Evolutionary conservation across 2,329 filamentous ascomycete genomes (phyloP).

Genomic region (Aureobasidium musti): DNA sequence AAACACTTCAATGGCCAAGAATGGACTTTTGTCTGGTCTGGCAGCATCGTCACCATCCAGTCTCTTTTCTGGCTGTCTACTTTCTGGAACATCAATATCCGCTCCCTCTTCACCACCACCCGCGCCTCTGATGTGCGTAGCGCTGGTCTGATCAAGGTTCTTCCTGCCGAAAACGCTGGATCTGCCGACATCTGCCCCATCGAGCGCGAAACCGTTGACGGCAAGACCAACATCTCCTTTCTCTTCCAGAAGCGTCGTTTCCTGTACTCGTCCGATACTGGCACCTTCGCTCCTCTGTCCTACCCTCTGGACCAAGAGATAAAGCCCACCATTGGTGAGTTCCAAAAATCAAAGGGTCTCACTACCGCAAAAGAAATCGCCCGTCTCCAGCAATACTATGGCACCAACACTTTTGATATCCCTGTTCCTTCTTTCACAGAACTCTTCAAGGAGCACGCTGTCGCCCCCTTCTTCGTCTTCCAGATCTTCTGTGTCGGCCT

Average conservation of each 20-base stretch:
- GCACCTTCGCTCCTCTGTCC: slow-evolving; percentile 76
- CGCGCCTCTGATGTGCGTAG: slow-evolving; percentile 68
- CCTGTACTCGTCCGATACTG: slow-evolving; percentile 70
- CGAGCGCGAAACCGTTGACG: slow-evolving; percentile 72
- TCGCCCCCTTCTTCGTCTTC: slow-evolving; percentile 98
- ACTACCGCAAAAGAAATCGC: slow-evolving; percentile 72
- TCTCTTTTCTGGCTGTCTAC: slow-evolving; percentile 92
- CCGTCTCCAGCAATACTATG: slow-evolving; percentile 87
- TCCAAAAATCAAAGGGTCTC: slow-evolving; percentile 79
- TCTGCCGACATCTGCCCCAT: slow-evolving; percentile 83
- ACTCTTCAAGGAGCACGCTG: slow-evolving; percentile 96
- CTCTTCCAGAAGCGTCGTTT: slow-evolving; percentile 98
- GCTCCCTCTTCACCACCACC: slow-evolving; percentile 76
- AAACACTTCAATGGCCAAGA: slow-evolving; percentile 90
- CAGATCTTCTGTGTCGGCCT: slow-evolving; percentile 98
- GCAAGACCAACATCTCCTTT: slow-evolving; percentile 79
- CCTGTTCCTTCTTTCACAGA: slow-evolving; percentile 94
- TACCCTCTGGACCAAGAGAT: slow-evolving; percentile 85
- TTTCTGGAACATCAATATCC: slow-evolving; percentile 92
- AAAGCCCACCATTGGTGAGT: slow-evolving; percentile 73
- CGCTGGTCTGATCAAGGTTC: slow-evolving; percentile 86
- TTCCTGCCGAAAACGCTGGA: slow-evolving; percentile 86
- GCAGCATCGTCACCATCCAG: slow-evolving; percentile 83
- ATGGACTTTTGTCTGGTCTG: slow-evolving; percentile 97
- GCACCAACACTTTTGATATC: slow-evolving; percentile 94